phyloP scores from a whole-genome alignment of 148 eudicot genomes.

The Chenopodium formosanum region DNA sequence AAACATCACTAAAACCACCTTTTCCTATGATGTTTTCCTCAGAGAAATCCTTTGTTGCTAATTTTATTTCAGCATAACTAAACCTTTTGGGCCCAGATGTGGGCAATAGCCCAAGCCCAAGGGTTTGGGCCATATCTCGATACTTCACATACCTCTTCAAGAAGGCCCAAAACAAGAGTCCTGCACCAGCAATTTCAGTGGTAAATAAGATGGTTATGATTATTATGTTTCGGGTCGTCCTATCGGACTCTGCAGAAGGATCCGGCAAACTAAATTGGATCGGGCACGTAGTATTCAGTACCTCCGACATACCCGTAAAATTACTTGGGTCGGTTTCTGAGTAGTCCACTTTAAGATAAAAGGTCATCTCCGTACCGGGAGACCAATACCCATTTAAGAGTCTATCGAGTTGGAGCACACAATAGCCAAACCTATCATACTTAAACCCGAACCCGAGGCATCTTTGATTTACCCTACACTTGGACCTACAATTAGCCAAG shows the following conservation, averaged over 20 bases:
- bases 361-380: constrained; percentile 43
- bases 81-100: constrained; percentile 78
- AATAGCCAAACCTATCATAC: constrained; percentile 54
- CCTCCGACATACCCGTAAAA: constrained; percentile 61
- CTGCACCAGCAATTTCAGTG: constrained; percentile 62
- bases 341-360: constrained; percentile 54
- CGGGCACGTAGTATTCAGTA: constrained; percentile 64
- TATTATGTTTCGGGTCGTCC: constrained; percentile 60
- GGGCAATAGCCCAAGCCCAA: constrained; percentile 74
- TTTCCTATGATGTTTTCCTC: constrained; percentile 48
- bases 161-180: constrained; percentile 69
- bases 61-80: constrained; percentile 54
- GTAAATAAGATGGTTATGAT: constrained; percentile 50
- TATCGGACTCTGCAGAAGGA: constrained; percentile 50
- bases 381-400: constrained; percentile 65
- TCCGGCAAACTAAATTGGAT: constrained; percentile 49
- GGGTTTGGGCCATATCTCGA: constrained; percentile 84
- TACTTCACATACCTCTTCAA: constrained; percentile 77
- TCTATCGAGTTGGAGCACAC: constrained; percentile 46
- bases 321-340: constrained; percentile 40
- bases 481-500: constrained; percentile 36
- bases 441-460: constrained; percentile 70
- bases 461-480: constrained; percentile 35
- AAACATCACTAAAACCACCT: constrained; percentile 84
- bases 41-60: constrained; percentile 62